Percentiles rank a stretch among this genome's conserved stretches.
Conservation (phyloP, 2,329 filamentous ascomycete species). For the Sporothrix phasma region DNA sequence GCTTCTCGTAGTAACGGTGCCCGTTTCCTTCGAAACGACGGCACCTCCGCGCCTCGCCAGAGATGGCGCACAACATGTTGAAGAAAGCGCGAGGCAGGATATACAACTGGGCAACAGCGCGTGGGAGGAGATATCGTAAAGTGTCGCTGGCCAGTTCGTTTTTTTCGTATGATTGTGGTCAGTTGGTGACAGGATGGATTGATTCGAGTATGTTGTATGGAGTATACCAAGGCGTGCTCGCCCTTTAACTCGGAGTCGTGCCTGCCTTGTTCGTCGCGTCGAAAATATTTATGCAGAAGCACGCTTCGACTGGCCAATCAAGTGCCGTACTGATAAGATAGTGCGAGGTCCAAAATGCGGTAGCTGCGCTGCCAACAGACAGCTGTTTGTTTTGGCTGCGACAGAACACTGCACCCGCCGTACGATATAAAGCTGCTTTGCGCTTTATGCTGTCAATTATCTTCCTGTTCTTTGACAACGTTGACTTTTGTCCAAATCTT, state of each 20-base stretch:
- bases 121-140: background rate
- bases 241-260: background rate
- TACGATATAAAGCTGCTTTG: no score
- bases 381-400: no score
- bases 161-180: background rate
- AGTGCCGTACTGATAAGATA: conserved; percentile 15
- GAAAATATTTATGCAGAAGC: conserved; percentile 16
- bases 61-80: conserved; percentile 43
- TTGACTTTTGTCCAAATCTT: background rate
- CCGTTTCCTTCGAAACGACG: conserved; percentile 88
- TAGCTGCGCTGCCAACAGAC: background rate
- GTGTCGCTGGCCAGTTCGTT: background rate
- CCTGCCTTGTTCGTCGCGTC: conserved; percentile 7
- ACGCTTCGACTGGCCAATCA: conserved; percentile 14
- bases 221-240: no score
- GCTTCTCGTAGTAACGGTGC: conserved; percentile 89
- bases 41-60: conserved; percentile 88
- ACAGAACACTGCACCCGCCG: no score
- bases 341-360: background rate
- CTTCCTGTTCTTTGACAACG: no score
- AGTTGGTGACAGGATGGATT: background rate
- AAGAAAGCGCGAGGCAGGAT: background rate
- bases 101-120: background rate
- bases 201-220: background rate
- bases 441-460: background rate